A percentile compares a stretch with the other conserved stretches of the same genome.
Evolutionary conservation across 2,329 filamentous ascomycete genomes (phyloP).

Genomic region (Hypoxylon sp.): DNA sequence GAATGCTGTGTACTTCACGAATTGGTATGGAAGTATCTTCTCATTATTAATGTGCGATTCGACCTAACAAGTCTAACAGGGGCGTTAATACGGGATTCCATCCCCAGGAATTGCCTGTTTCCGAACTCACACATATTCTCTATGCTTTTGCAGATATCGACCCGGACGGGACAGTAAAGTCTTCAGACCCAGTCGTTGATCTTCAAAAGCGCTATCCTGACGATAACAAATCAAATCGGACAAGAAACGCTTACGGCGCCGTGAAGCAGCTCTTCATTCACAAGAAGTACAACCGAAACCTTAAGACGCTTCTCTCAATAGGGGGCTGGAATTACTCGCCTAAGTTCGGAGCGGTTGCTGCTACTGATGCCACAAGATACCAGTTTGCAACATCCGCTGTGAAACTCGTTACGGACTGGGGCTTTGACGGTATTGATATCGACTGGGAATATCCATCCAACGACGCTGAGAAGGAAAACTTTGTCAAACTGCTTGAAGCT

Average conservation of each 20-base stretch:
- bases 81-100: constrained; percentile 68
- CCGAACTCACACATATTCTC: constrained; percentile 80
- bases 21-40: constrained; percentile 61
- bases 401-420: constrained; percentile 77
- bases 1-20: constrained; percentile 69
- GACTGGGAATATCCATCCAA: constrained; percentile 70
- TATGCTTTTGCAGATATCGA: constrained; percentile 69
- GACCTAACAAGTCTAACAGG: constrained; percentile 51
- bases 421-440: constrained; percentile 70
- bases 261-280: constrained; percentile 82
- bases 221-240: constrained; percentile 69
- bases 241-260: constrained; percentile 81
- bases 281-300: constrained; percentile 81
- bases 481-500: constrained; percentile 60
- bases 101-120: constrained; percentile 76
- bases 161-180: constrained; percentile 63
- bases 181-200: constrained; percentile 76
- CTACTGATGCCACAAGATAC: constrained; percentile 71
- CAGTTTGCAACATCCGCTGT: constrained; percentile 79
- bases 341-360: constrained; percentile 76
- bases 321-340: constrained; percentile 85
- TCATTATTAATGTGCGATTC: background rate
- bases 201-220: constrained; percentile 76
- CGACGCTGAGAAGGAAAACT: constrained; percentile 58
- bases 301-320: constrained; percentile 86